phyloP scores from a whole-genome alignment of 1,284 basidiomycete genomes.

The Macrocybe sp. region DNA sequence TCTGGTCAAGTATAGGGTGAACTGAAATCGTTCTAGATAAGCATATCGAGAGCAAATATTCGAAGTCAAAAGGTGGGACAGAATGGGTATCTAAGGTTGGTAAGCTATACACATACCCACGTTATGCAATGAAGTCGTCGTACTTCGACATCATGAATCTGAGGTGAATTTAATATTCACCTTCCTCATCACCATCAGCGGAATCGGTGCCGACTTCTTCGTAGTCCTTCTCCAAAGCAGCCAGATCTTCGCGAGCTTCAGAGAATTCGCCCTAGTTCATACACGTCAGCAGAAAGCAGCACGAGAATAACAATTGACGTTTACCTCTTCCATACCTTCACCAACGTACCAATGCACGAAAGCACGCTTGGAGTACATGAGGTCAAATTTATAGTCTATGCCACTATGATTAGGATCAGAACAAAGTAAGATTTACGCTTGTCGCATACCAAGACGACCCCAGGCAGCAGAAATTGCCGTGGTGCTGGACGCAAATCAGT shows the following conservation, averaged over 20 bases:
- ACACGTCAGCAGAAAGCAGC: conserved; percentile 4
- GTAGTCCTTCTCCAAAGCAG: conserved; percentile 95
- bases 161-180: conserved; percentile 54
- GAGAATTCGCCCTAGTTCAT: conserved; percentile 81
- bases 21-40: too few species aligned
- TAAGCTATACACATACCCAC: neutral
- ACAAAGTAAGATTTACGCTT: neutral
- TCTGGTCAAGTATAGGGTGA: too few species aligned
- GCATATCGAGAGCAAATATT: conserved; percentile 4
- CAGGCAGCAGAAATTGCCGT: conserved; percentile 94
- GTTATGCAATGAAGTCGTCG: neutral
- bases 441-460: conserved; percentile 73
- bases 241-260: conserved; percentile 95
- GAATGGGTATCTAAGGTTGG: conserved; percentile 13
- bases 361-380: conserved; percentile 95
- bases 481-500: conserved; percentile 47
- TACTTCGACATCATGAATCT: too few species aligned
- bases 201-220: conserved; percentile 95
- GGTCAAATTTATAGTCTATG: conserved; percentile 95
- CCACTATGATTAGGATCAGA: neutral
- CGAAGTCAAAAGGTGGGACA: neutral
- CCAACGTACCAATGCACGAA: conserved; percentile 99
- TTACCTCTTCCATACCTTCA: conserved; percentile 95
- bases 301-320: conserved; percentile 6
- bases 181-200: conserved; percentile 77